Base-by-base conservation (phyloP, 108 stramenopile species). In the Tribonema minus region DNA sequence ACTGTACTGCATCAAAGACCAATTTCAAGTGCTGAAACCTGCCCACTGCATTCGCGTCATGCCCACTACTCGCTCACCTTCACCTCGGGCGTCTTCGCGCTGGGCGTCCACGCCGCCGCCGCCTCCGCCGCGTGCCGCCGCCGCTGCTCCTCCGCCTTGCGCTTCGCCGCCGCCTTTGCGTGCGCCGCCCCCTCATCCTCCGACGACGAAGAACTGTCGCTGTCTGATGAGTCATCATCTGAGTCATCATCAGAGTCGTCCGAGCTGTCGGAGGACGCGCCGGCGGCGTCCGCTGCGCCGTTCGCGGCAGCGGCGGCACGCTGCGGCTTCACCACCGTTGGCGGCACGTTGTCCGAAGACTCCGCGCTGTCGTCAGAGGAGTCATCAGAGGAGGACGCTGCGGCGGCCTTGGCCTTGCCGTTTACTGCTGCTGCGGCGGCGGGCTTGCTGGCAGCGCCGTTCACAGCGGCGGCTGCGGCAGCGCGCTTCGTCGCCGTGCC, bases 61-160 rank as follows among this genome's bases (percentile, higher is more conserved):
- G 29, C 73, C 59, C 39, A 54, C n/a, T n/a, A n/a, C n/a, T n/a
- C 32, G 26, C 60, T 82, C 3, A 82, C 77, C 5, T 85, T 36
- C 41, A 34, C 84, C 37, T 70, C 81, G 60, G 81, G 31, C 20
- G 39, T 86, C 64, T 85, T 86, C 31, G 88, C 92, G 28, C 86
- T 91, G 88, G 93, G 93, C 3, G 80, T 70, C 33, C 87, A 75
- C 4, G 95, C 93, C 25, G 96, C 95, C 20, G 85, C 91, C 0
- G 93, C 87, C 6, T 92, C 93, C 60, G 89, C 90, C 28, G 74
- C 65, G 0, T 63, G 79, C 28, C 69, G 71, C 32, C 79, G 67
- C 37, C 85, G 70, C 61, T 79, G 70, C 59, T 72, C 73, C 32
- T 86, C 85, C 34, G 71, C 40, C 30, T 78, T 85, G 38, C 71